A percentile compares a stretch with the other conserved stretches of the same genome.
Conservation (phyloP, 208 protist genomes). For the Trypanosoma avium region DNA sequence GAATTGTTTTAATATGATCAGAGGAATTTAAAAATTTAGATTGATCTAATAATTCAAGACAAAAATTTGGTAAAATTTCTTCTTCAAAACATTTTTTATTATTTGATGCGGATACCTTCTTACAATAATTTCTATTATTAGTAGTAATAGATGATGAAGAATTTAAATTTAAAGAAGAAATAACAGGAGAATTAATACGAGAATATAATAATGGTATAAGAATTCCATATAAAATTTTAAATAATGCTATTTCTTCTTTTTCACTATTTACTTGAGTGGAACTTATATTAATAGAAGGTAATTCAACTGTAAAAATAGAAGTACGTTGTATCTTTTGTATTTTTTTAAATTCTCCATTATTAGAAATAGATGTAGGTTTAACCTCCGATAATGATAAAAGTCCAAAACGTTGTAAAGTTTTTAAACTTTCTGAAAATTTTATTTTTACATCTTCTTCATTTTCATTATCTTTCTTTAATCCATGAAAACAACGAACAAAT, state of each 20-base stretch:
- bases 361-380: too few relatives aligned
- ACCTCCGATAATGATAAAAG: slow-evolving; percentile 13
- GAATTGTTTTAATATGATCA: too few relatives aligned
- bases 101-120: too few relatives aligned
- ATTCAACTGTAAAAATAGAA: slow-evolving; percentile 12
- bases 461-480: neutral
- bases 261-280: neutral
- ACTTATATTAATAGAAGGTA: slow-evolving; percentile 13
- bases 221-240: slow-evolving; percentile 23
- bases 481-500: slow-evolving; percentile 6
- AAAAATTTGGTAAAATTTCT: too few relatives aligned
- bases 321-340: slow-evolving; percentile 7
- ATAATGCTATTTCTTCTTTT: neutral
- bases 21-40: too few relatives aligned
- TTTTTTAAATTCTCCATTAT: too few relatives aligned
- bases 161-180: neutral
- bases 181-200: neutral
- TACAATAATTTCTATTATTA: neutral
- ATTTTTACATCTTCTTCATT: neutral
- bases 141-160: neutral
- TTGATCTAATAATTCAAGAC: too few relatives aligned
- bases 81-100: too few relatives aligned
- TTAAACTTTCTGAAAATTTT: slow-evolving; percentile 19
- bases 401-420: slow-evolving; percentile 6
- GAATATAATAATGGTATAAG: slow-evolving; percentile 19